phyloP scores from a whole-genome alignment of 495 filamentous ascomycete genomes.

The Astrothelium subdiscretum region DNA sequence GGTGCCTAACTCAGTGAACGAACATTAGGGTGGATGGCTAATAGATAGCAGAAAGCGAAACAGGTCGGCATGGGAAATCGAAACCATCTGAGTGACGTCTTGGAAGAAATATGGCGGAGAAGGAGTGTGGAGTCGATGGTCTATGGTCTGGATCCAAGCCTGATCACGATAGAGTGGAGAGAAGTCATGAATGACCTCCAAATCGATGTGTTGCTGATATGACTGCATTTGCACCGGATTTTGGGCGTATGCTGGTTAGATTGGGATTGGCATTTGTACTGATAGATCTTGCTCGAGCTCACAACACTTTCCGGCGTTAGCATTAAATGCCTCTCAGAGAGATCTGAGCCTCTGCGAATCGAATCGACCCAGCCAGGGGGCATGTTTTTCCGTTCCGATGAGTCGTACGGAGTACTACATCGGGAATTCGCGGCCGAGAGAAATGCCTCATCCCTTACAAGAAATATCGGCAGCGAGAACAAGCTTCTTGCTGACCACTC shows the following conservation, averaged over 20 bases:
- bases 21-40: neutral
- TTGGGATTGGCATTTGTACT: neutral
- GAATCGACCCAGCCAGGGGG: neutral
- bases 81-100: neutral
- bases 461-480: neutral
- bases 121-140: neutral
- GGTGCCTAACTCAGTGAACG: neutral
- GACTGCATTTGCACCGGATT: neutral
- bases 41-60: neutral
- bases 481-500: neutral
- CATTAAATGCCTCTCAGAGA: neutral
- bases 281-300: neutral
- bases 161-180: neutral
- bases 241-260: neutral
- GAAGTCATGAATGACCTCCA: neutral
- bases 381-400: neutral
- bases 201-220: neutral
- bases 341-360: neutral
- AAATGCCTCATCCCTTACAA: neutral
- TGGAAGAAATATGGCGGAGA: neutral
- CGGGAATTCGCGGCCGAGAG: too few relatives aligned
- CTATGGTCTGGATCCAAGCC: neutral
- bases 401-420: too few relatives aligned
- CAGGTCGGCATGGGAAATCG: constrained; percentile 2
- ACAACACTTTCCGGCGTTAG: neutral